Base-by-base conservation (phyloP, 2,329 filamentous ascomycete genomes). In the Hypoxylon sp. region DNA sequence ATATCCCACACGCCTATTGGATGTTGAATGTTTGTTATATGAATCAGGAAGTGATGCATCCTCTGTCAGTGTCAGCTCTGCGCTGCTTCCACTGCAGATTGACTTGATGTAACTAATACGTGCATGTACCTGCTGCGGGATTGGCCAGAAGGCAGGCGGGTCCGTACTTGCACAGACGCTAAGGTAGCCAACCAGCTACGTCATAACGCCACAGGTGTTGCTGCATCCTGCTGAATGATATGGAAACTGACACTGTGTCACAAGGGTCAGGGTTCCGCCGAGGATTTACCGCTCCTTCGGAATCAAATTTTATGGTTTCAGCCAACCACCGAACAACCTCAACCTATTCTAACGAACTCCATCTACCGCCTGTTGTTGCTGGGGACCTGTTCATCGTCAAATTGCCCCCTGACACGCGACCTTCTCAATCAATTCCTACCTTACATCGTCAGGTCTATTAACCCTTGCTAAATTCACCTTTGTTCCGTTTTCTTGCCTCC, bases 231-330 rank as follows among this genome's bases (percentile, higher is more conserved):
- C 31, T 53, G 39, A 44, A 44, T 11, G 17, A 21, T 21, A 44
- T 44, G 17, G 39, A 39, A 52, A 52, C 31, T 31, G 29, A 56
- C 53, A 69, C 67, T 44, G 67, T 68, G 51, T 35, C 13, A 46
- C 29, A 37, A 47, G 56, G 54, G n/a, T 47, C 44, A 57, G 29
- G n/a, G 39, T 54, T 68, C 37, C 61, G 50, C 70, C 70, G 70
- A 68, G 13, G 31, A 67, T 70, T 47, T 56, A 21, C 70, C 70
- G 65, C 55, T 31, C 62, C 31, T 62, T 65, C 57, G 29, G 58
- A 65, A 70, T 27, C 67, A 72, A 70, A 72, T 70, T 72, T 72
- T 70, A 68, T 55, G 42, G 52, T 54, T 66, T 62, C 57, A 46
- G 62, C 67, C 62, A 68, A 68, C 67, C 70, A 70, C 58, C 39